Evolutionary conservation across 768 basidiomycete genomes (phyloP), one percentile per base, ranked within the genome.

Genomic region (Termitomyces sp.): DNA sequence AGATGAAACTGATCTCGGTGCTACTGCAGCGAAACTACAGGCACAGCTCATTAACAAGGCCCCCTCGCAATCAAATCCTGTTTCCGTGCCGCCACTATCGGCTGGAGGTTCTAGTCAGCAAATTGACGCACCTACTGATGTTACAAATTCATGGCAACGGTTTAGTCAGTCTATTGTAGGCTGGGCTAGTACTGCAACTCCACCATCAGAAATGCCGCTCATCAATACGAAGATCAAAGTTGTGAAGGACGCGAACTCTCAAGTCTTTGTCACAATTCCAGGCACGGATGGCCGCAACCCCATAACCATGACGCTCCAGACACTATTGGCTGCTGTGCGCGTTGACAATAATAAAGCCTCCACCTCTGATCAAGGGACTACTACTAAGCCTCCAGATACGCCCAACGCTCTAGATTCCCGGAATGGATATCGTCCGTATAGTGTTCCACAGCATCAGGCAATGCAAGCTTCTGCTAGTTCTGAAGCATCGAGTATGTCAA

Each of bases 381-480:
- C 22, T 49, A n/a, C 18, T 9, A 35, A 42, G 11, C 15, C 13
- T 16, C 18, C 20, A 13, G 42, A 18, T 46, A 11, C 16, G 9
- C 35, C 33, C 7, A 12, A 5, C 9, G 44, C 20, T 57, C 15
- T n/a, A 18, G 56, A 18, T 32, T 46, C 8, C 2, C 15, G 20
- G 12, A n/a, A 44, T 16, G 48, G 35, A 50, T 58, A 61, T 40
- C 55, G 39, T 4, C 54, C 62, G 12, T 63, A 51, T 38, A 57
- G 56, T 52, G 48, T 65, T n/a, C 62, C 55, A 13, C 51, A 52
- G 38, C 52, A 63, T 39, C 62, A 42, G 24, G 33, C 33, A 39
- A 57, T 42, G 22, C 44, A 45, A 45, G 18, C 49, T 28, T 45
- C 20, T 45, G 13, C 45, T 24, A 18, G 38, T 51, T 6, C 35